Evolutionary conservation across 257 asterid species (phyloP).

Genomic region (Nyctanthes arbortristis): DNA sequence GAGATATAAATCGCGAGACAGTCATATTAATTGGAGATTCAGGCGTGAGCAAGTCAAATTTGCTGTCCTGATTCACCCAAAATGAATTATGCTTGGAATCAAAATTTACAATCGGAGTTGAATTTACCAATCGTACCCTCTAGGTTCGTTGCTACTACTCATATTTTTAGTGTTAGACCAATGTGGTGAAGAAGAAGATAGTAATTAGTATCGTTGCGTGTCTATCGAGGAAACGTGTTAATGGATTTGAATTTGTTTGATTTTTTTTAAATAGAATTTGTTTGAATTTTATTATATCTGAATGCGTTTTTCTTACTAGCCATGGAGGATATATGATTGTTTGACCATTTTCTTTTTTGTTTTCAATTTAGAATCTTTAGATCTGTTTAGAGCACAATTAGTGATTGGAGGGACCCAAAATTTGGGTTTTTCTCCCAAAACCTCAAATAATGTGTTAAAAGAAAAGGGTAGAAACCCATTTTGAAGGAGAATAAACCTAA

Average conservation of each 20-base stretch:
- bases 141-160: conserved; percentile 39
- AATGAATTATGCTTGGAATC: conserved; percentile 72
- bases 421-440: too few species aligned
- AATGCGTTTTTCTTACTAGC: neutral
- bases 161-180: conserved; percentile 8
- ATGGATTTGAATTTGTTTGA: neutral
- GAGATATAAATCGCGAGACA: conserved; percentile 47
- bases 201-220: neutral
- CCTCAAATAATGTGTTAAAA: too few species aligned
- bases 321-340: neutral
- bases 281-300: neutral
- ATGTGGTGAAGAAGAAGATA: neutral
- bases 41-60: conserved; percentile 68
- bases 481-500: too few species aligned
- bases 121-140: conserved; percentile 72
- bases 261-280: too few species aligned
- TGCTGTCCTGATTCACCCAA: conserved; percentile 68
- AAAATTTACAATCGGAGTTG: conserved; percentile 74
- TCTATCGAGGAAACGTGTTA: conserved; percentile 7
- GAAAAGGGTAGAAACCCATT: too few species aligned
- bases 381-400: too few species aligned
- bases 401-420: too few species aligned
- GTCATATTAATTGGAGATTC: conserved; percentile 71
- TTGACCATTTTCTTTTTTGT: neutral
- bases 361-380: conserved; percentile 8